phyloP scores from a whole-genome alignment of 805 yeast species.

The Ogataea methanolica region DNA sequence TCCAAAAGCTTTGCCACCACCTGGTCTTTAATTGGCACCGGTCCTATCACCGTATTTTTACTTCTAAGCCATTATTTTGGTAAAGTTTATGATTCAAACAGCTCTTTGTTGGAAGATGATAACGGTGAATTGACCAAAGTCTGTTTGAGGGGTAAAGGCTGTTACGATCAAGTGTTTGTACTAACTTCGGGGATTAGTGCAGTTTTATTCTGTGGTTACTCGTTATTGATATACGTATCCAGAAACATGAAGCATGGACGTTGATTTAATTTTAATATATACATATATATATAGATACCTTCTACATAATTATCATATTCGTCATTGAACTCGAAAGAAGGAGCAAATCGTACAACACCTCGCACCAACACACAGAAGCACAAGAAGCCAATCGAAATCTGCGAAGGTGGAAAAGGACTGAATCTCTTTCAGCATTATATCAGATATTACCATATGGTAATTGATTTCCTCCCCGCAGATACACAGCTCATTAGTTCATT shows the following conservation, averaged over 20 bases:
- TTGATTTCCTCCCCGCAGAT: too few relatives aligned
- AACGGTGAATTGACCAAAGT: constrained; percentile 25
- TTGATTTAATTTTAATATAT: background rate
- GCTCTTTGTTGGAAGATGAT: constrained; percentile 35
- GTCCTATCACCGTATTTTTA: constrained; percentile 56
- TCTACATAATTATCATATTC: background rate
- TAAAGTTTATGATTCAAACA: constrained; percentile 40
- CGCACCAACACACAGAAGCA: too few relatives aligned
- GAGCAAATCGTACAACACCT: too few relatives aligned
- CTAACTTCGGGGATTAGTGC: constrained; percentile 34
- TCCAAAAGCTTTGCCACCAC: constrained; percentile 62
- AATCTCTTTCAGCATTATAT: too few relatives aligned
- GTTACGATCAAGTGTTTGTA: constrained; percentile 46
- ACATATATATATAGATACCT: background rate
- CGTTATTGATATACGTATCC: constrained; percentile 7
- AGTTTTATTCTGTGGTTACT: constrained; percentile 18
- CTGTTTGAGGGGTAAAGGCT: constrained; percentile 39
- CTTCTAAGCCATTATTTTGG: constrained; percentile 55
- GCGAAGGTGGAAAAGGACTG: too few relatives aligned
- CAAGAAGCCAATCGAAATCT: too few relatives aligned
- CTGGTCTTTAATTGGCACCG: constrained; percentile 74
- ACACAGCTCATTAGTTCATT: too few relatives aligned
- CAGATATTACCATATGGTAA: too few relatives aligned
- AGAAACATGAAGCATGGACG: background rate
- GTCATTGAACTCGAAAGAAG: background rate